Base-by-base conservation (phyloP, 2,329 filamentous ascomycete species). In the Dactylellina haptotyla region DNA sequence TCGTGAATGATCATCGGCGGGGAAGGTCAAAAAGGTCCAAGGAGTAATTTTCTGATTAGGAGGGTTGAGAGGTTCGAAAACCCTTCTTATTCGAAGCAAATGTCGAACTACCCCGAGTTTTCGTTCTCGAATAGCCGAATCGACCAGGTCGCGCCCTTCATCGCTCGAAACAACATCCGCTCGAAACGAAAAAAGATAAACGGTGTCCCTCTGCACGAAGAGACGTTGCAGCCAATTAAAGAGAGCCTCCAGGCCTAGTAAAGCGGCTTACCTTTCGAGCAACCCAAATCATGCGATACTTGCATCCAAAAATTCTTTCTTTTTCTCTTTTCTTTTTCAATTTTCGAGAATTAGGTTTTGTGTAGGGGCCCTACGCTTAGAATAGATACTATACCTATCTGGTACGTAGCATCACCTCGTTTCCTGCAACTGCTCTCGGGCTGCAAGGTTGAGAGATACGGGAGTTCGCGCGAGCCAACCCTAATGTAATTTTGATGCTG, bases 221-320 rank as follows among this genome's bases (percentile, higher is more conserved):
- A 28, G 41, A 10, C 20, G 25, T 50, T 54, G 46, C 26, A 57
- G n/a, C 37, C 54, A 30, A 34, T 56, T 58, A 50, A n/a, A n/a
- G n/a, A n/a, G n/a, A n/a, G n/a, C n/a, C n/a, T n/a, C n/a, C n/a
- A n/a, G n/a, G n/a, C n/a, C n/a, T n/a, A n/a, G n/a, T n/a, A n/a
- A n/a, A n/a, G n/a, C n/a, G n/a, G n/a, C n/a, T n/a, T n/a, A n/a
- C n/a, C n/a, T n/a, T n/a, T n/a, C n/a, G n/a, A n/a, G n/a, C n/a
- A n/a, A n/a, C 9, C 53, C 9, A n/a, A 37, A 57, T 61, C 54
- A 66, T 61, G 61, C 69, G 61, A 65, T 66, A 54, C 53, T 50
- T 64, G 69, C 61, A 41, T 66, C 30, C n/a, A 20, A 25, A 41
- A 39, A 30, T n/a, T 3, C 4, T 39, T 51, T 30, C 16, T 50